Base-by-base conservation (phyloP, 345 rosid species). In the Eutrema yunnanense region DNA sequence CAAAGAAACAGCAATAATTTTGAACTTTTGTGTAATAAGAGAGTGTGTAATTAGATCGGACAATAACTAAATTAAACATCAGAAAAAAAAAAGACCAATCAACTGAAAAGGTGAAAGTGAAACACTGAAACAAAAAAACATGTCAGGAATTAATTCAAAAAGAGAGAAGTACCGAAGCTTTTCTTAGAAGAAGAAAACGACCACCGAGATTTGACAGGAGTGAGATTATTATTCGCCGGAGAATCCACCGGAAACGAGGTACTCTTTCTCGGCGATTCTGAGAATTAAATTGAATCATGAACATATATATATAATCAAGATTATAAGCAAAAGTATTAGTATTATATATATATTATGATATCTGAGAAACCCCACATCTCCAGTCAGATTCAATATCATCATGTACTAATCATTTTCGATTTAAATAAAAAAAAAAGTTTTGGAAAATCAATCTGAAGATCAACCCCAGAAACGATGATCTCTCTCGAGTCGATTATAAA, bases 171-270 rank as follows among this genome's bases (percentile, higher is more conserved):
- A 77, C 80, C 80, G 4, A 65, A 65, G 58, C 80, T 77, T 77
- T 77, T 77, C 73, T 70, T 77, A 51, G 80, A 65, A 51, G 80
- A 77, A 71, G 80, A 77, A 59, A 77, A 77, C 36, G 80, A 77
- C 80, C 80, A 77, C 22, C 80, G 76, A 16, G 80, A 14, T 71
- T 65, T 77, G 19, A 65, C 63, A 8, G 78, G 62, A 19, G 62
- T 47, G 36, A 46, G 30, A 61, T 49, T 14, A 37, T 49, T 26
- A 14, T 16, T 19, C 58, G 60, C 49, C 69, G 73, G 75, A 48
- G 79, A 62, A 62, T 30, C 43, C 71, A 32, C 61, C 75, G 69
- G 51, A 46, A 44, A 40, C 27, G 75, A 63, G 2, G 54, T 33
- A 56, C 70, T 62, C 75, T 62, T 76, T 32, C 79, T 69, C 2